A percentile compares a stretch with the other conserved stretches of the same genome.
Evolutionary conservation across 345 rosid species (phyloP).

Genomic region (Passiflora organensis): DNA sequence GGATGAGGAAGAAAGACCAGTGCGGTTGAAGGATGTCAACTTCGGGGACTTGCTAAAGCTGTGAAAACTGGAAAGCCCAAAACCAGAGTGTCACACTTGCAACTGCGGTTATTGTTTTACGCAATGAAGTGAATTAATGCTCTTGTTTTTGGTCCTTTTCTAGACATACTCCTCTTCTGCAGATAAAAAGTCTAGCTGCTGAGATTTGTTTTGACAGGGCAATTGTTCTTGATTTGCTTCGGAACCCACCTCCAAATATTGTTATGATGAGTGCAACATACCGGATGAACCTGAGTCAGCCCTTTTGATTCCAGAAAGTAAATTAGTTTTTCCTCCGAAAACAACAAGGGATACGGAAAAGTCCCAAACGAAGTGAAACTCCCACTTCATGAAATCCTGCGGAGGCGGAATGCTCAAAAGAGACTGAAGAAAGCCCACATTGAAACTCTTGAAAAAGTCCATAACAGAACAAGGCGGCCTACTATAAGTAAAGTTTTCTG

Average conservation of each 20-base stretch:
- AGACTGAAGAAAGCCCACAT: slow-evolving; percentile 81
- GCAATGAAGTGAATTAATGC: not conserved
- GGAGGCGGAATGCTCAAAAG: slow-evolving; percentile 71
- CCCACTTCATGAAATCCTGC: slow-evolving; percentile 67
- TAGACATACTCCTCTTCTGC: slow-evolving; percentile 17
- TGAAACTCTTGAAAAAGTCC: slow-evolving; percentile 72
- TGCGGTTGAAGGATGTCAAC: slow-evolving; percentile 81
- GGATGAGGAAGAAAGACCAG: slow-evolving; percentile 41
- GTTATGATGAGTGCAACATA: slow-evolving; percentile 66
- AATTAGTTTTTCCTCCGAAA: slow-evolving; percentile 22
- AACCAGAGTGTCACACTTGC: slow-evolving; percentile 43
- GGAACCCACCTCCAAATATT: slow-evolving; percentile 84
- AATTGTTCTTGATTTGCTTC: slow-evolving; percentile 69
- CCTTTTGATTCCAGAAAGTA: slow-evolving; percentile 25
- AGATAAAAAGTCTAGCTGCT: slow-evolving; percentile 78
- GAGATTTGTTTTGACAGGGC: slow-evolving; percentile 86
- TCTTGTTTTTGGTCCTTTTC: not conserved
- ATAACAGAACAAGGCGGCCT: slow-evolving; percentile 76
- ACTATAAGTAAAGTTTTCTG: slow-evolving; percentile 48
- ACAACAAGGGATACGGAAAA: slow-evolving; percentile 26
- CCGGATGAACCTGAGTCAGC: slow-evolving; percentile 54
- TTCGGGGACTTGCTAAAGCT: slow-evolving; percentile 71
- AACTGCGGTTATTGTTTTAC: not conserved
- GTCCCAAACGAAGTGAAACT: slow-evolving; percentile 37
- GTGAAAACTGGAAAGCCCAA: slow-evolving; percentile 75